Evolutionary conservation across 2,329 filamentous ascomycete genomes (phyloP).

Genomic region (Tothia fuscella): DNA sequence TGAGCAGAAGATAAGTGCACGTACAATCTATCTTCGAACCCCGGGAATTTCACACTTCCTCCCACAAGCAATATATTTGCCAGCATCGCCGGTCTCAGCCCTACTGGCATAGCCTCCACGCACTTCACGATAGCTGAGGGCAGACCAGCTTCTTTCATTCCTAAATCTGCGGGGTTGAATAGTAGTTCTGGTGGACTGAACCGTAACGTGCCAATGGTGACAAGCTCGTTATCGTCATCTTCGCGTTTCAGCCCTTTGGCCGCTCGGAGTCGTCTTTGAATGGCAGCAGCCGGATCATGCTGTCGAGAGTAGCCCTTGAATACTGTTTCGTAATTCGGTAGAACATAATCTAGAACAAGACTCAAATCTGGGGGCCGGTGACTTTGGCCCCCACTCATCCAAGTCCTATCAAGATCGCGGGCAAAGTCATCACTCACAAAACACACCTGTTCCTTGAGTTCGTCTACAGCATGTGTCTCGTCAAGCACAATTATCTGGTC

Average conservation of each 20-base stretch:
- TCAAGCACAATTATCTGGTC: conserved; percentile 91
- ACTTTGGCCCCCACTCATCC: conserved; percentile 62
- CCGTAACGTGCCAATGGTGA: conserved; percentile 83
- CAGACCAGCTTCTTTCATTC: conserved; percentile 71
- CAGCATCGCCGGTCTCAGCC: conserved; percentile 69
- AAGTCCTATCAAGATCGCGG: conserved; percentile 65
- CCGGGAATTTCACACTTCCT: conserved; percentile 67
- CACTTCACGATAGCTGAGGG: conserved; percentile 74
- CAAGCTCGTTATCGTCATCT: no score
- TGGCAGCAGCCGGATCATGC: conserved; percentile 42
- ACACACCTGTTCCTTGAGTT: conserved; percentile 85
- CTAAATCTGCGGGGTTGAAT: conserved; percentile 77
- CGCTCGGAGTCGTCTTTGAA: not conserved
- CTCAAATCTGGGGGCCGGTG: conserved; percentile 32
- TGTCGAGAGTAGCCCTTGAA: conserved; percentile 61
- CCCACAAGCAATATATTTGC: conserved; percentile 85
- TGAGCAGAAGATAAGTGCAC: conserved; percentile 13
- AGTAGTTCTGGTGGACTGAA: conserved; percentile 84
- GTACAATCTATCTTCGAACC: conserved; percentile 67
- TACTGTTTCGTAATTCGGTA: conserved; percentile 62
- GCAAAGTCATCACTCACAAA: conserved; percentile 72
- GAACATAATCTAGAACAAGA: conserved; percentile 79
- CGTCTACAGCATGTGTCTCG: conserved; percentile 85
- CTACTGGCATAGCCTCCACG: conserved; percentile 61
- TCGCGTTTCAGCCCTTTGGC: conserved; percentile 44